Conservation (phyloP, 352 stramenopile species). For the Phytophthora aleatoria region DNA sequence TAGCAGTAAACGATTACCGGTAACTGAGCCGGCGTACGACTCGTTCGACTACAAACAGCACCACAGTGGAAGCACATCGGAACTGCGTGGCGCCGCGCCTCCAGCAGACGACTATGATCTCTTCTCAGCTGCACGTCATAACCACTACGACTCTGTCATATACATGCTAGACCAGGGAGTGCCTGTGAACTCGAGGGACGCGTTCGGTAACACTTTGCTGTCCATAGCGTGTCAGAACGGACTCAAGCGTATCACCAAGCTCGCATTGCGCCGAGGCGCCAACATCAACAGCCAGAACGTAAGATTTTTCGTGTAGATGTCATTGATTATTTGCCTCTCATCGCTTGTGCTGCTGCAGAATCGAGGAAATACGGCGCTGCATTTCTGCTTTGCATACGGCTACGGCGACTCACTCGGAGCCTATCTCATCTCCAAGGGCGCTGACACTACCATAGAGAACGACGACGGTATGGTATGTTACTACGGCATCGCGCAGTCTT, state of each 20-base stretch:
- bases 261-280: slow-evolving; percentile 77
- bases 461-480: slow-evolving; percentile 67
- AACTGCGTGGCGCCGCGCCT: slow-evolving; percentile 22
- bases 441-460: slow-evolving; percentile 74
- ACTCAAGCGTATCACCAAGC: slow-evolving; percentile 89
- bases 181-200: slow-evolving; percentile 75
- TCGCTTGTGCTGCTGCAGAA: slow-evolving; percentile 32
- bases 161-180: slow-evolving; percentile 88
- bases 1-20: slow-evolving; percentile 24
- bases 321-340: background rate
- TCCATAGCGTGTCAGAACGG: slow-evolving; percentile 91
- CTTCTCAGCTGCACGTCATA: slow-evolving; percentile 87
- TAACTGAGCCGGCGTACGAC: slow-evolving; percentile 23
- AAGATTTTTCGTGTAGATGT: slow-evolving; percentile 10
- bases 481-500: slow-evolving; percentile 54
- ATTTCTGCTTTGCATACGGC: slow-evolving; percentile 91
- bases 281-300: slow-evolving; percentile 91
- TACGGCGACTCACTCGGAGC: slow-evolving; percentile 87
- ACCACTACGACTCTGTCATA: slow-evolving; percentile 81
- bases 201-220: slow-evolving; percentile 87
- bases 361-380: slow-evolving; percentile 88
- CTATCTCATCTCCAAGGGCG: slow-evolving; percentile 91
- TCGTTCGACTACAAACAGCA: slow-evolving; percentile 43
- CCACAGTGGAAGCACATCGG: slow-evolving; percentile 5
- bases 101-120: slow-evolving; percentile 71